phyloP scores from a whole-genome alignment of 73 alveolate genomes.

The Paramecium sexaurelia region DNA sequence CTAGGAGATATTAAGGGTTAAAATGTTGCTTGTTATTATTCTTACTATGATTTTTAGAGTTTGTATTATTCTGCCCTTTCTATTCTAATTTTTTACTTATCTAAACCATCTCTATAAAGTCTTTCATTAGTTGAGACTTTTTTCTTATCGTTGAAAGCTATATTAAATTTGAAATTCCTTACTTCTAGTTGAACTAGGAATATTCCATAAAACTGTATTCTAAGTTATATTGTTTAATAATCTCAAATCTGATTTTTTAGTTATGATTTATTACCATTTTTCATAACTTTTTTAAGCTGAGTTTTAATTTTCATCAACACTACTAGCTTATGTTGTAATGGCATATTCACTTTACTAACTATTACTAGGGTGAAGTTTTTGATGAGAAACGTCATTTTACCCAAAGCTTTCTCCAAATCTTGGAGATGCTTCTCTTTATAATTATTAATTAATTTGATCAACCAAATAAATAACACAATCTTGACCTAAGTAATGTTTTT shows the following conservation, averaged over 20 bases:
- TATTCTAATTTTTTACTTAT: neutral
- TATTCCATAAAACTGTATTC: neutral
- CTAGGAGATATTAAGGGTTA: conserved; percentile 15
- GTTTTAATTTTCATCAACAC: conserved; percentile 7
- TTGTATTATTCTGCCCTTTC: neutral
- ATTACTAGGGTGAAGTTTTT: neutral
- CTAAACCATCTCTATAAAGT: conserved; percentile 14
- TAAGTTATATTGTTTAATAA: neutral
- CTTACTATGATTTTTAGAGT: neutral
- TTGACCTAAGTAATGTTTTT: neutral
- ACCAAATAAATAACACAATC: conserved; percentile 31
- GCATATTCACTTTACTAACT: neutral
- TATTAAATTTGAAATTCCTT: neutral
- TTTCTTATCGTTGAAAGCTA: conserved; percentile 27
- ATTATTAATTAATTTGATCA: neutral
- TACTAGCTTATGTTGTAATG: conserved; percentile 6
- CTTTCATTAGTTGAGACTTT: conserved; percentile 7
- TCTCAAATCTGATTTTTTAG: neutral
- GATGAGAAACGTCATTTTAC: neutral
- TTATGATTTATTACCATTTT: neutral
- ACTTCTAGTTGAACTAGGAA: neutral
- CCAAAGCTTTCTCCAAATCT: conserved; percentile 45
- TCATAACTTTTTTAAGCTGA: conserved; percentile 30
- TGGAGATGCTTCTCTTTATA: conserved; percentile 30
- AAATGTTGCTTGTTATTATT: neutral